These are phyloP conservation scores for Talaromyces sp. DNA, from an alignment of 2,329 filamentous ascomycete genomes.

Conservation along the genomic window DNA sequence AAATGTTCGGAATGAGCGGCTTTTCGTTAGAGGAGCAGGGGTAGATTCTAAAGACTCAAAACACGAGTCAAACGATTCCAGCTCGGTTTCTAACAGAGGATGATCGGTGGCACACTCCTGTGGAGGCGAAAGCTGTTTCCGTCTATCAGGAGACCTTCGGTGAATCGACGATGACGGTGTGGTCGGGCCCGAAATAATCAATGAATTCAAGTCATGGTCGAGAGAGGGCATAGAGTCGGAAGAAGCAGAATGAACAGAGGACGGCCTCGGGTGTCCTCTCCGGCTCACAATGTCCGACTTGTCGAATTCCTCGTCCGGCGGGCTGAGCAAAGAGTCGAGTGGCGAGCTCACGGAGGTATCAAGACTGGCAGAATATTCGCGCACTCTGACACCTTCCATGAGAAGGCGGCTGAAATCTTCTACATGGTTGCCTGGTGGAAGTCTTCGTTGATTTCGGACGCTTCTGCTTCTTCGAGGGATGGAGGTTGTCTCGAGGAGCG, in stretches of 20 bases:
- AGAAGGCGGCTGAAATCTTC: constrained; percentile 52
- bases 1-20: constrained; percentile 25
- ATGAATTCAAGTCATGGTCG: constrained; percentile 44
- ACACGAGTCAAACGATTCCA: constrained; percentile 15
- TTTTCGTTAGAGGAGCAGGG: constrained; percentile 6
- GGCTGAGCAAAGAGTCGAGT: constrained; percentile 52
- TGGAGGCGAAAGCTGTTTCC: constrained; percentile 44
- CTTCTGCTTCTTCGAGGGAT: constrained; percentile 44
- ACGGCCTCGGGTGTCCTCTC: constrained; percentile 37
- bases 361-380: constrained; percentile 38
- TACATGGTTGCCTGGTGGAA: constrained; percentile 36
- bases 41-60: constrained; percentile 2
- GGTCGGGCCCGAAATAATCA: constrained; percentile 37
- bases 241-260: constrained; percentile 48
- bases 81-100: constrained; percentile 45
- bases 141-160: constrained; percentile 32
- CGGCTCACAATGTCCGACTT: constrained; percentile 37
- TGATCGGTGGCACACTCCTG: constrained; percentile 54
- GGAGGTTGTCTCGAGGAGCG: constrained; percentile 53
- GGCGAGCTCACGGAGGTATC: constrained; percentile 39
- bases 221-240: constrained; percentile 54
- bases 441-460: constrained; percentile 32
- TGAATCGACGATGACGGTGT: constrained; percentile 39
- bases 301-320: constrained; percentile 42
- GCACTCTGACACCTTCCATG: constrained; percentile 46